These are phyloP conservation scores for Sporisorium scitamineum DNA, from an alignment of 1,284 basidiomycete genomes.

Conservation along the genomic window DNA sequence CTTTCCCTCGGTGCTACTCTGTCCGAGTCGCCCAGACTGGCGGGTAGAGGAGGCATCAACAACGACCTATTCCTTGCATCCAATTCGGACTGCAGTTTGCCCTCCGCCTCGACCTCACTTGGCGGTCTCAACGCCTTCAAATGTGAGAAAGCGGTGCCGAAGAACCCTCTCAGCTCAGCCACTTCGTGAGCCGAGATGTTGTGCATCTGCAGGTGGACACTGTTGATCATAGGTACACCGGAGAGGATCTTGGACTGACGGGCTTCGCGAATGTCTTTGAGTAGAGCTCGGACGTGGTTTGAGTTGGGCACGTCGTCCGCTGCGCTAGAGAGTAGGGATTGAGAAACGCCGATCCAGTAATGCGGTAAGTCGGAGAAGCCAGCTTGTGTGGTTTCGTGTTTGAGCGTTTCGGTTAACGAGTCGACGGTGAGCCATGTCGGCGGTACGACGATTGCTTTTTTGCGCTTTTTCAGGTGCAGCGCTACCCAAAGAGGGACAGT, in stretches of 20 bases:
- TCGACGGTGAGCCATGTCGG: slow-evolving; percentile 90
- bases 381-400: slow-evolving; percentile 60
- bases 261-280: slow-evolving; percentile 94
- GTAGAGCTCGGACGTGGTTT: slow-evolving; percentile 82
- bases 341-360: slow-evolving; percentile 46
- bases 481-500: slow-evolving; percentile 95
- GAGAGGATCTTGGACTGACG: slow-evolving; percentile 91
- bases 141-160: slow-evolving; percentile 60
- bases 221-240: slow-evolving; percentile 75
- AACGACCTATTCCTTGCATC: slow-evolving; percentile 16
- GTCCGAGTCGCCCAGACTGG: neutral
- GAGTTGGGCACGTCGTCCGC: slow-evolving; percentile 87
- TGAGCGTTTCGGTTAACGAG: slow-evolving; percentile 75
- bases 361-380: slow-evolving; percentile 70
- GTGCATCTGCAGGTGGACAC: slow-evolving; percentile 72
- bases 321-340: slow-evolving; percentile 71
- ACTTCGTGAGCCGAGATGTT: slow-evolving; percentile 67
- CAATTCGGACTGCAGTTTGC: slow-evolving; percentile 21
- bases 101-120: slow-evolving; percentile 29
- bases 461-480: slow-evolving; percentile 88
- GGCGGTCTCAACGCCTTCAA: slow-evolving; percentile 41
- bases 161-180: slow-evolving; percentile 63
- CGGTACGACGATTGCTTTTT: slow-evolving; percentile 89
- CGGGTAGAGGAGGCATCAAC: slow-evolving; percentile 15
- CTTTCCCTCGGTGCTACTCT: neutral